A percentile compares a stretch with the other conserved stretches of the same genome.
Conservation (phyloP, 139 green algal species). For the Chlorella sorokiniana region DNA sequence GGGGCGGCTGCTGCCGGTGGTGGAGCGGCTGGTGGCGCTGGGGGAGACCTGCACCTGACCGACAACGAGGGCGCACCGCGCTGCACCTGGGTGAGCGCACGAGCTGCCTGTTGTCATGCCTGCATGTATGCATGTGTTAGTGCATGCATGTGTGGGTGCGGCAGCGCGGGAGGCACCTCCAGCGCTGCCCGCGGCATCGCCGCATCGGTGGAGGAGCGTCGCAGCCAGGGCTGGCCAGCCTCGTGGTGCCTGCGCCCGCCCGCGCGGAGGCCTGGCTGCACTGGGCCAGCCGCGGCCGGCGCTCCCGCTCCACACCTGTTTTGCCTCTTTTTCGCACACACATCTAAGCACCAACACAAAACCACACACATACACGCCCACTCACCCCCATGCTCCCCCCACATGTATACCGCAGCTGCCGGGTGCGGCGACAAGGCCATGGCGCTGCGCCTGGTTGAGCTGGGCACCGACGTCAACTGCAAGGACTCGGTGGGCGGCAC, state of each 20-base stretch:
- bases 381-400: background rate
- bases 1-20: slow-evolving; percentile 56
- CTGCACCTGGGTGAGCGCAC: slow-evolving; percentile 40
- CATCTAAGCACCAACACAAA: too few species aligned
- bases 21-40: slow-evolving; percentile 55
- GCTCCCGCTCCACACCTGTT: too few species aligned
- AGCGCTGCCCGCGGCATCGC: too few species aligned
- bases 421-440: slow-evolving; percentile 64
- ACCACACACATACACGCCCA: too few species aligned
- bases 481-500: slow-evolving; percentile 49
- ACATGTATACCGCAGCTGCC: slow-evolving; percentile 47
- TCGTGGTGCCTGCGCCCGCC: too few species aligned
- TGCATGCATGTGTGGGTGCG: background rate
- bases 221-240: too few species aligned
- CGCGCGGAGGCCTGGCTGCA: too few species aligned
- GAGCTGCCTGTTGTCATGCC: background rate
- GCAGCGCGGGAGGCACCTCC: background rate
- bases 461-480: slow-evolving; percentile 66
- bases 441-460: slow-evolving; percentile 57
- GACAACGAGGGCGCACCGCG: slow-evolving; percentile 63
- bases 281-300: background rate
- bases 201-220: too few species aligned
- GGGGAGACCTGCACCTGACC: slow-evolving; percentile 45
- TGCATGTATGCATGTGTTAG: background rate
- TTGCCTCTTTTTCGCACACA: too few species aligned